A percentile compares a stretch with the other conserved stretches of the same genome.
Conservation (phyloP, 345 rosid genomes). For the Citrus sp. region DNA sequence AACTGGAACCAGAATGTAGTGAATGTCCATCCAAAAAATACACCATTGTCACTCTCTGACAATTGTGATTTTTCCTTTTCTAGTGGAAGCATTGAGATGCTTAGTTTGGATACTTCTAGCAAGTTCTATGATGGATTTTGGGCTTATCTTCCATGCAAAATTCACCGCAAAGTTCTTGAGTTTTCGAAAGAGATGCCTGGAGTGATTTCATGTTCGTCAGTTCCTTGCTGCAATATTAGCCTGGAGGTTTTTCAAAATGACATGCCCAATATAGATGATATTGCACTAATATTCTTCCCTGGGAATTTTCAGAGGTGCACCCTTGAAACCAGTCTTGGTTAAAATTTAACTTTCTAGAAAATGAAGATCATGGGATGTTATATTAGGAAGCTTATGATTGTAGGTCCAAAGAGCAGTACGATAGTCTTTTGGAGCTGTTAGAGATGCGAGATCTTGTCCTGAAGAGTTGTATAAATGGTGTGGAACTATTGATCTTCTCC, state of each 20-base stretch:
- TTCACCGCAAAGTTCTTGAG: conserved; percentile 11
- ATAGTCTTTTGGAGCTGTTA: background rate
- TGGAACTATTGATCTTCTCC: conserved; percentile 10
- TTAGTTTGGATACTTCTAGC: background rate
- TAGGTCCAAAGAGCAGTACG: conserved; percentile 11
- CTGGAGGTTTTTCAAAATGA: conserved; percentile 4
- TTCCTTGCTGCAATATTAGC: background rate
- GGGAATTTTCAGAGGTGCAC: conserved; percentile 10
- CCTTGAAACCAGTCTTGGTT: background rate
- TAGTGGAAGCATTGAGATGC: conserved; percentile 16
- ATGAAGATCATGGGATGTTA: background rate
- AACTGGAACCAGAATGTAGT: background rate
- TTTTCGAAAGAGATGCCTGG: conserved; percentile 13
- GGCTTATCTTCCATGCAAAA: conserved; percentile 5
- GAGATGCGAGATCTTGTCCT: conserved; percentile 8
- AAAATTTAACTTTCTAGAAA: background rate
- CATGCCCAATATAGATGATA: background rate
- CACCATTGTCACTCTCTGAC: background rate
- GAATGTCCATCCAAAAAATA: background rate
- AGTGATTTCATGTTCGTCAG: conserved; percentile 10
- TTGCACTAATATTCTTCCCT: conserved; percentile 9
- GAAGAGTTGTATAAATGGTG: conserved; percentile 2
- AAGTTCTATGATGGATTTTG: conserved; percentile 9
- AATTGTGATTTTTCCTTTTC: background rate
- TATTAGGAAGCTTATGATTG: background rate